phyloP scores from a whole-genome alignment of 148 eudicot genomes.

The Drosera capensis region DNA sequence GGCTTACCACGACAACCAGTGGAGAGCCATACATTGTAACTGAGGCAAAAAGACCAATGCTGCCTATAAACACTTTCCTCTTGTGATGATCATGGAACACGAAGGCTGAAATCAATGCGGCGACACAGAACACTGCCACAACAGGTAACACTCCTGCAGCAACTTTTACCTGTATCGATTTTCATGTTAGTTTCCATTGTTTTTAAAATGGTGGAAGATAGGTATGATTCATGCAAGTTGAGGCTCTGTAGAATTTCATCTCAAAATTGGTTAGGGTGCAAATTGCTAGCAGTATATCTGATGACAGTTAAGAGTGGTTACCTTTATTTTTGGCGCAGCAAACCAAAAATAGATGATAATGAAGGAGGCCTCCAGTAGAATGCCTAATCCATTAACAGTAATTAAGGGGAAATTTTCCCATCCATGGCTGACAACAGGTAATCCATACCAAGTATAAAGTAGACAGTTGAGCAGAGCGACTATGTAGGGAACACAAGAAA shows the following conservation, averaged over 20 bases:
- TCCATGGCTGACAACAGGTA: constrained; percentile 49
- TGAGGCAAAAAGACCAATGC: constrained; percentile 47
- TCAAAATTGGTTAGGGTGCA: neutral
- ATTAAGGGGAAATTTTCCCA: constrained; percentile 61
- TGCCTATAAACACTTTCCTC: constrained; percentile 52
- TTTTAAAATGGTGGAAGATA: neutral
- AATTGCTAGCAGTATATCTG: neutral
- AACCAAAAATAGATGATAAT: constrained; percentile 48
- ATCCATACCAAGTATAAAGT: constrained; percentile 70
- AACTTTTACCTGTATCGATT: constrained; percentile 43
- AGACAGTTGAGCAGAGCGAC: constrained; percentile 42
- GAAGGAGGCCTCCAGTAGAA: constrained; percentile 50
- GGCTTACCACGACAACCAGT: constrained; percentile 53
- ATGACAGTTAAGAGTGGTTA: constrained; percentile 9
- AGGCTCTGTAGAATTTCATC: neutral
- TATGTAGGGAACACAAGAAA: constrained; percentile 60
- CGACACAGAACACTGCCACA: constrained; percentile 15
- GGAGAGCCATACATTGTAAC: constrained; percentile 54
- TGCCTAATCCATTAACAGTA: constrained; percentile 46
- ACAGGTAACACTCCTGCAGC: constrained; percentile 19
- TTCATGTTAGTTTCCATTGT: constrained; percentile 4
- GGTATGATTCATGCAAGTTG: neutral
- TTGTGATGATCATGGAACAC: constrained; percentile 34
- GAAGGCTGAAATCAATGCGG: constrained; percentile 28
- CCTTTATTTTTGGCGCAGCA: constrained; percentile 45